phyloP scores from a whole-genome alignment of 2,329 filamentous ascomycete species.

The Bipolaris sorokiniana region DNA sequence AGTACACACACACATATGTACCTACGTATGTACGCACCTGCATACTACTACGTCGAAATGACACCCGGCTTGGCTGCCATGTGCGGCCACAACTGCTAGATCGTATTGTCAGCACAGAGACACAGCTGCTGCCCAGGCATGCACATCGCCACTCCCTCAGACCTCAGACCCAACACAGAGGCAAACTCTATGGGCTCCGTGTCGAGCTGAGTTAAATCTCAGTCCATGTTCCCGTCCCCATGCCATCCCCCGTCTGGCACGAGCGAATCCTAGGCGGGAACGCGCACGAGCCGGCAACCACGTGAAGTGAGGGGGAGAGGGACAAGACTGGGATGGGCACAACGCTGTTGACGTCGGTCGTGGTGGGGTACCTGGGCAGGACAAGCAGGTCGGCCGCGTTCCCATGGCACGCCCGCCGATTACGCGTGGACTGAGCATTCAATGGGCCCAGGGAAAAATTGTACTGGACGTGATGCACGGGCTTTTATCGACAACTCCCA shows the following conservation, averaged over 20 bases:
- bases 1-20: neutral
- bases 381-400: neutral
- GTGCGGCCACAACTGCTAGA: neutral
- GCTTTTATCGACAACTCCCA: slow-evolving; percentile 22
- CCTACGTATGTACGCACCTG: neutral
- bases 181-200: too few relatives aligned
- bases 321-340: neutral
- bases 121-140: neutral
- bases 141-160: too few relatives aligned
- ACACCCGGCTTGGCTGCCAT: neutral
- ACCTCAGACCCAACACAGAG: too few relatives aligned
- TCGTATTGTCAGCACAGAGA: neutral
- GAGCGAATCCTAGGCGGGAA: neutral
- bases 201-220: too few relatives aligned
- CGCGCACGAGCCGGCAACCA: slow-evolving; percentile 9
- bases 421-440: neutral
- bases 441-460: slow-evolving; percentile 5
- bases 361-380: slow-evolving; percentile 5
- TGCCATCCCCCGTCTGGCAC: neutral
- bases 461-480: slow-evolving; percentile 14
- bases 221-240: too few relatives aligned
- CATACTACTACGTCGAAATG: neutral
- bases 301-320: slow-evolving; percentile 12
- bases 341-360: slow-evolving; percentile 1
- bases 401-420: neutral